Percentiles rank a stretch among this genome's conserved stretches.
Evolutionary conservation across 305 asterid genomes (phyloP).

Genomic region (Fraxinus ornus): DNA sequence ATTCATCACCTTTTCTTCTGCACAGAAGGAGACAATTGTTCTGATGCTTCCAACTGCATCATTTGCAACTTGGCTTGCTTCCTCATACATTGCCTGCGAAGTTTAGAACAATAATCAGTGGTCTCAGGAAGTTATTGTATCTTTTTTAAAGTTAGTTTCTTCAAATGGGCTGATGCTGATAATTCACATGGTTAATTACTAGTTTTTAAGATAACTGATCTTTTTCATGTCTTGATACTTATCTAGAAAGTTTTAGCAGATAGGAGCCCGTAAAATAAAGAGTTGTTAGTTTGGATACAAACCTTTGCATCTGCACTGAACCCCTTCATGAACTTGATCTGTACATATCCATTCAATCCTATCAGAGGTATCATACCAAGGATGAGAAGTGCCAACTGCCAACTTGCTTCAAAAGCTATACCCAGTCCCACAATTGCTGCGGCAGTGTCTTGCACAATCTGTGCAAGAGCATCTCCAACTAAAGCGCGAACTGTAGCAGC

Average conservation of each 20-base stretch:
- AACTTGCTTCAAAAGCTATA: conserved; percentile 76
- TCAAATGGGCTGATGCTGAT: background rate
- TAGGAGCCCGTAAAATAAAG: background rate
- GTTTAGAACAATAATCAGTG: background rate
- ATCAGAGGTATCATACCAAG: conserved; percentile 77
- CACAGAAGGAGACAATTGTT: conserved; percentile 86
- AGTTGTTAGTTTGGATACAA: conserved; percentile 1
- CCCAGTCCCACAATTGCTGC: conserved; percentile 58
- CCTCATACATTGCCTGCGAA: conserved; percentile 69
- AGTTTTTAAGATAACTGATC: background rate
- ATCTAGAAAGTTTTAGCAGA: background rate
- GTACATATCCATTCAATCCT: conserved; percentile 65
- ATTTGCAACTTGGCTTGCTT: conserved; percentile 89
- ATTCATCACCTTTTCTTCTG: conserved; percentile 75
- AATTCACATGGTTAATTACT: background rate
- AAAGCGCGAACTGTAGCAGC: conserved; percentile 82
- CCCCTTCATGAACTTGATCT: conserved; percentile 73
- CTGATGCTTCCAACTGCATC: conserved; percentile 87
- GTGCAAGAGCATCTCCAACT: conserved; percentile 87
- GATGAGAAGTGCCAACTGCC: conserved; percentile 89
- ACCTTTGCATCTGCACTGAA: conserved; percentile 96
- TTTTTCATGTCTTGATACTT: background rate
- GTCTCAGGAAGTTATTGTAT: background rate
- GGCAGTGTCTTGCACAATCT: conserved; percentile 67
- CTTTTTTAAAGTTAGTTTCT: background rate